Percentiles rank a stretch among this genome's conserved stretches.
Evolutionary conservation across 1,284 basidiomycete species (phyloP).

Genomic region (Chiua sp.): DNA sequence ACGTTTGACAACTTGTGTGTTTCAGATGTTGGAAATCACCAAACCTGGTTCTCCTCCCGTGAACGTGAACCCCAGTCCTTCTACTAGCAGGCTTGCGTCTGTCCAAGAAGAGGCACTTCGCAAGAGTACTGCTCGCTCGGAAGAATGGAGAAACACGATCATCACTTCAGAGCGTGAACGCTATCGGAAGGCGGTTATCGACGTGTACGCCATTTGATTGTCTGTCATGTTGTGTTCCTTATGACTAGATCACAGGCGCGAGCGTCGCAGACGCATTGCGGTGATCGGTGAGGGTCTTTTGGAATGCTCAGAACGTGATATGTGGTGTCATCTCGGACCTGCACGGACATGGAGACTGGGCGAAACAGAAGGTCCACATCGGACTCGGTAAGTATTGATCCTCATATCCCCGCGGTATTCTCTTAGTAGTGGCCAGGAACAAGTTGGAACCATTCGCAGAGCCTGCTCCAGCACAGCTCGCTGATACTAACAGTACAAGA

Average conservation of each 20-base stretch:
- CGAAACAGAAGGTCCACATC: slow-evolving; percentile 88
- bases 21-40: slow-evolving; percentile 31
- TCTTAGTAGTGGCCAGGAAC: slow-evolving; percentile 51
- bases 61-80: not conserved
- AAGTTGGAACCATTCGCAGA: slow-evolving; percentile 71
- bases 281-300: slow-evolving; percentile 63
- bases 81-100: slow-evolving; percentile 23
- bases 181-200: slow-evolving; percentile 70
- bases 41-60: slow-evolving; percentile 11
- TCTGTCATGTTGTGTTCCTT: not conserved
- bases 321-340: slow-evolving; percentile 71
- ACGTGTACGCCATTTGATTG: slow-evolving; percentile 50
- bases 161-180: slow-evolving; percentile 70
- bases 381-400: slow-evolving; percentile 62
- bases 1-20: slow-evolving; percentile 5
- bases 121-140: slow-evolving; percentile 63
- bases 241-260: slow-evolving; percentile 54
- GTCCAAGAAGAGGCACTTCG: slow-evolving; percentile 57
- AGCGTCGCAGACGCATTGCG: slow-evolving; percentile 71
- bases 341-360: slow-evolving; percentile 75
- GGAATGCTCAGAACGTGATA: slow-evolving; percentile 73
- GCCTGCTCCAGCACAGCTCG: not conserved
- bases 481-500: not conserved
- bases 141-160: slow-evolving; percentile 75
- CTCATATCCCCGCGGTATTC: not conserved